Percentiles rank a stretch among this genome's conserved stretches.
These are phyloP conservation scores for Diaporthe caulivora DNA, from an alignment of 2,329 filamentous ascomycete species.

Conservation along the genomic window DNA sequence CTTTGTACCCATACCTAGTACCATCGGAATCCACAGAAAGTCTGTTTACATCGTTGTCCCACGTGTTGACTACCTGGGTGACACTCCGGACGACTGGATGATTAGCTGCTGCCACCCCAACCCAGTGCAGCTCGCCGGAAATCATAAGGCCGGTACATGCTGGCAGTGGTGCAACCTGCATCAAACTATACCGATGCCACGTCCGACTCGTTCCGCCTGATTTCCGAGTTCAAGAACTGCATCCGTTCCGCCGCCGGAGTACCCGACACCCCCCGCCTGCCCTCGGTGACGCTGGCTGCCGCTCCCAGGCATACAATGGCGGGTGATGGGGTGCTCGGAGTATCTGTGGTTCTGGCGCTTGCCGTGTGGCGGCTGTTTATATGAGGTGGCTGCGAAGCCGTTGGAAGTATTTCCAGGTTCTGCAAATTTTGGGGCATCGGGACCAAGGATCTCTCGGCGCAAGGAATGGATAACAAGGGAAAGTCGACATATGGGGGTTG, in stretches of 20 bases:
- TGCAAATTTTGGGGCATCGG: no score
- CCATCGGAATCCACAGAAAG: not conserved
- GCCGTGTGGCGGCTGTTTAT: no score
- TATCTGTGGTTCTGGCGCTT: not conserved
- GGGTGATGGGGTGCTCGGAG: not conserved
- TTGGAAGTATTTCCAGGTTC: no score
- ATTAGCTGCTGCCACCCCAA: not conserved
- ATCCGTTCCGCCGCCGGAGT: not conserved
- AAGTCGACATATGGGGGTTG: no score
- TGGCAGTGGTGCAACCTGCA: slow-evolving; percentile 9
- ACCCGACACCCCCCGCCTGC: not conserved
- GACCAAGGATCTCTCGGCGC: no score
- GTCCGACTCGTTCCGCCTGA: not conserved
- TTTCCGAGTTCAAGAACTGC: not conserved
- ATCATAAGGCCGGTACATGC: not conserved
- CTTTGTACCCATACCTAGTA: not conserved
- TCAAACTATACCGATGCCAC: not conserved
- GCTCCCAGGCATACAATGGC: not conserved
- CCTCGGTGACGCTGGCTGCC: not conserved
- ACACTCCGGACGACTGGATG: not conserved
- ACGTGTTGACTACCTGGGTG: not conserved
- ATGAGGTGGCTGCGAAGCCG: no score
- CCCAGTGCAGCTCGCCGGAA: not conserved
- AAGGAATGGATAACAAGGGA: no score
- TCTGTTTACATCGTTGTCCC: not conserved